Conservation (phyloP, 169 alveolate species). For the Cryptosporidium felis region DNA sequence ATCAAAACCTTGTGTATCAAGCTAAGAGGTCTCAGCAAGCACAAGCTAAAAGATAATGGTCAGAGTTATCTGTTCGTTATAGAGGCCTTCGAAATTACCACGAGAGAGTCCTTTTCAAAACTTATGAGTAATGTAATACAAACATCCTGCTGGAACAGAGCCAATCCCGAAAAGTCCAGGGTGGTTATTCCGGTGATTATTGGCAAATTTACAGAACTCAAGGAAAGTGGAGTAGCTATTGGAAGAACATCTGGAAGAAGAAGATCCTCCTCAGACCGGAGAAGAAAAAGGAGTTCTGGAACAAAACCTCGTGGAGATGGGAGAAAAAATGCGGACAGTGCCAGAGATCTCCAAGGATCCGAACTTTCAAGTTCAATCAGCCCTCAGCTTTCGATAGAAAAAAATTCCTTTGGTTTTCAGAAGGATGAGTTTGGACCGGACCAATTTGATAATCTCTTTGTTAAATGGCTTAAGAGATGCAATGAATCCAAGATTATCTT, state of each 20-base stretch:
- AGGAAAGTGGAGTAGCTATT: not conserved
- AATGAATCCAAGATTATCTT: conserved; percentile 27
- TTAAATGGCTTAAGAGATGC: conserved; percentile 51
- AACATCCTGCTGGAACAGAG: conserved; percentile 64
- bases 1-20: conserved; percentile 17
- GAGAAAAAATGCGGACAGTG: no score
- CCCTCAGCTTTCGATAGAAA: no score
- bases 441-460: not conserved
- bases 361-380: no score
- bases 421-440: no score
- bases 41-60: conserved; percentile 20
- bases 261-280: no score
- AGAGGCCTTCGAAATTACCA: conserved; percentile 26
- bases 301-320: no score
- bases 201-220: not conserved
- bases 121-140: conserved; percentile 8
- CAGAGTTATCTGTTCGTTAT: conserved; percentile 30
- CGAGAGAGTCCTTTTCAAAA: not conserved
- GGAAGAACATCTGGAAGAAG: not conserved
- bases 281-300: no score
- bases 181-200: conserved; percentile 34
- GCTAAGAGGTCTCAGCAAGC: not conserved
- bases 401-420: no score
- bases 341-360: no score
- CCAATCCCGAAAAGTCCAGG: conserved; percentile 5